These are phyloP conservation scores for Exophiala xenobiotica DNA, from an alignment of 2,329 filamentous ascomycete species.

Conservation along the genomic window DNA sequence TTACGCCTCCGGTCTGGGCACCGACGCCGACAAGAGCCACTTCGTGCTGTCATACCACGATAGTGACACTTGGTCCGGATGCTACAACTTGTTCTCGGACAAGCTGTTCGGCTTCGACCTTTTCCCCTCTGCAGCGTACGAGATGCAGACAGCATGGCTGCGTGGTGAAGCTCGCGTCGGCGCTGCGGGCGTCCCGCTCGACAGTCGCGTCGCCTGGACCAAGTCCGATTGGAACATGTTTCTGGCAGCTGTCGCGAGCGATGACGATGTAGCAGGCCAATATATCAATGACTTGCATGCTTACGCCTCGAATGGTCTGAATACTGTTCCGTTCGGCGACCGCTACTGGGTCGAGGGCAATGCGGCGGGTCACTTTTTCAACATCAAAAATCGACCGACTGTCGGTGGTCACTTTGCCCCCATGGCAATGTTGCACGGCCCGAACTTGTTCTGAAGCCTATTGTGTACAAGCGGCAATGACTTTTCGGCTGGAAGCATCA, in stretches of 20 bases:
- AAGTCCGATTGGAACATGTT: conserved; percentile 50
- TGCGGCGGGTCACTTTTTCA: conserved; percentile 4
- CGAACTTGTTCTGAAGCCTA: conserved; percentile 5
- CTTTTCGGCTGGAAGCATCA: too few relatives aligned
- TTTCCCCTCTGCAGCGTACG: conserved; percentile 38
- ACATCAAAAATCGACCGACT: conserved; percentile 2
- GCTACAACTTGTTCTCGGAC: conserved; percentile 46
- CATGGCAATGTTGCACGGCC: conserved; percentile 5
- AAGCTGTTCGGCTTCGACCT: conserved; percentile 40
- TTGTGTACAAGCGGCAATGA: too few relatives aligned
- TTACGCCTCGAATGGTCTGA: conserved; percentile 44
- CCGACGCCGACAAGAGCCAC: conserved; percentile 39
- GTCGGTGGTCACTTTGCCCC: conserved; percentile 5
- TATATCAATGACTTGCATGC: conserved; percentile 44
- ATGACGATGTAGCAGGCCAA: conserved; percentile 33
- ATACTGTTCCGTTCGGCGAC: conserved; percentile 47
- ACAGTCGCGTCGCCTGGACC: conserved; percentile 41
- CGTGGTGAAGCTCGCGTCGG: conserved; percentile 38
- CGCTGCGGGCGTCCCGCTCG: conserved; percentile 43
- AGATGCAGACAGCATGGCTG: conserved; percentile 38
- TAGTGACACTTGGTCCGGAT: conserved; percentile 37
- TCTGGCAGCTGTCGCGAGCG: conserved; percentile 38
- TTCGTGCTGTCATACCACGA: conserved; percentile 44
- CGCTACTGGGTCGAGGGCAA: conserved; percentile 40
- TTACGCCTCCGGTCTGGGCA: conserved; percentile 38